Percentiles rank a stretch among this genome's conserved stretches.
These are phyloP conservation scores for Anthostomella pinea DNA, from an alignment of 2,329 filamentous ascomycete genomes.

Conservation along the genomic window DNA sequence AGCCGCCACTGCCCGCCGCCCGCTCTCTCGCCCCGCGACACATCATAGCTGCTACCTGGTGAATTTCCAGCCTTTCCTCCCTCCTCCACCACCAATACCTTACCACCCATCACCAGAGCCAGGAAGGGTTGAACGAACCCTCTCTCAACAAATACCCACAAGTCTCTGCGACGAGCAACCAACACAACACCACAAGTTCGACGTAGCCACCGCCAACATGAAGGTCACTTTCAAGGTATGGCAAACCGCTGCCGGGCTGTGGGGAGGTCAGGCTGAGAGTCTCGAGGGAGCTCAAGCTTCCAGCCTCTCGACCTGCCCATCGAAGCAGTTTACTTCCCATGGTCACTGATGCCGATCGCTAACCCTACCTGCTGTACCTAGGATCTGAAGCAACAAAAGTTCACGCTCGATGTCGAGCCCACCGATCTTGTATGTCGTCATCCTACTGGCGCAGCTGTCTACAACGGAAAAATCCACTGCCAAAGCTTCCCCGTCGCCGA, in stretches of 20 bases:
- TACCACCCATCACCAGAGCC: too few species aligned
- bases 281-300: too few species aligned
- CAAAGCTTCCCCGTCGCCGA: constrained; percentile 4
- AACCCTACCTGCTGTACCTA: constrained; percentile 36
- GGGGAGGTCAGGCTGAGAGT: constrained; percentile 15
- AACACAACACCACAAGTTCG: constrained; percentile 18
- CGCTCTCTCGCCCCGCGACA: constrained; percentile 3
- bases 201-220: constrained; percentile 47
- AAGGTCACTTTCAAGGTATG: constrained; percentile 67
- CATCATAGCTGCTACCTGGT: constrained; percentile 22
- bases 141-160: not conserved
- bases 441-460: too few species aligned
- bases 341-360: too few species aligned
- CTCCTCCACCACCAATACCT: not conserved
- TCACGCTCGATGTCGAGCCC: constrained; percentile 91
- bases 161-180: not conserved
- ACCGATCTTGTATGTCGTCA: constrained; percentile 75
- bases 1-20: constrained; percentile 6
- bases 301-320: too few species aligned
- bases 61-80: constrained; percentile 11
- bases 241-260: constrained; percentile 8
- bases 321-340: too few species aligned
- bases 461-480: too few species aligned
- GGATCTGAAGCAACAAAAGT: constrained; percentile 99
- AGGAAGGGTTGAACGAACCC: not conserved